A percentile compares a stretch with the other conserved stretches of the same genome.
phyloP scores from a whole-genome alignment of 176 grass and related monocot genomes.

The Oropetium thomaeum region DNA sequence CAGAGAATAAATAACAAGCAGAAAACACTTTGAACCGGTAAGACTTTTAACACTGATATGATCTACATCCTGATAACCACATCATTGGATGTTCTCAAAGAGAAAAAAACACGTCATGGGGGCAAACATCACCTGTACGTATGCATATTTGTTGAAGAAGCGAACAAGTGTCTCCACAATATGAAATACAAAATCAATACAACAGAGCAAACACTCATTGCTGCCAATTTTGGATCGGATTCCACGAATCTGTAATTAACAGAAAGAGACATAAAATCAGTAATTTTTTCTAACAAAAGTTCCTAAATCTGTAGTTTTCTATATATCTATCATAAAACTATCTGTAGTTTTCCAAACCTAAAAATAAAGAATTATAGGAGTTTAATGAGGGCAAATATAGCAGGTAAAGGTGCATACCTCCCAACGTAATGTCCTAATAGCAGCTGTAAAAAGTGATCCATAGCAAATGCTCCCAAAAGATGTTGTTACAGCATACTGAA shows the following conservation, averaged over 20 bases:
- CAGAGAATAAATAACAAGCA: slow-evolving; percentile 19
- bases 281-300: neutral
- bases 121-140: slow-evolving; percentile 69
- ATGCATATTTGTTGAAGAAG: slow-evolving; percentile 99
- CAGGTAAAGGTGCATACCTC: slow-evolving; percentile 55
- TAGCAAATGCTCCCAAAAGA: slow-evolving; percentile 99
- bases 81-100: too few relatives aligned
- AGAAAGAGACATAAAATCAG: neutral
- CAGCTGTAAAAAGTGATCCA: slow-evolving; percentile 96
- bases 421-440: slow-evolving; percentile 94
- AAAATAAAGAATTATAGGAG: neutral
- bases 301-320: neutral
- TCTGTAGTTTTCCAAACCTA: neutral
- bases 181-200: slow-evolving; percentile 97
- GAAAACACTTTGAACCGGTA: slow-evolving; percentile 4
- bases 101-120: neutral
- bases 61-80: slow-evolving; percentile 9
- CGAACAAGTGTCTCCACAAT: slow-evolving; percentile 92
- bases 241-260: slow-evolving; percentile 71
- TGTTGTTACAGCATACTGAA: slow-evolving; percentile 81
- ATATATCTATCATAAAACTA: neutral
- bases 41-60: neutral
- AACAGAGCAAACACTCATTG: slow-evolving; percentile 95
- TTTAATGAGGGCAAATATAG: neutral
- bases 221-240: slow-evolving; percentile 90